Conservation (phyloP, 1,284 basidiomycete genomes). For the Anthracocystis panici-leucophaei region DNA sequence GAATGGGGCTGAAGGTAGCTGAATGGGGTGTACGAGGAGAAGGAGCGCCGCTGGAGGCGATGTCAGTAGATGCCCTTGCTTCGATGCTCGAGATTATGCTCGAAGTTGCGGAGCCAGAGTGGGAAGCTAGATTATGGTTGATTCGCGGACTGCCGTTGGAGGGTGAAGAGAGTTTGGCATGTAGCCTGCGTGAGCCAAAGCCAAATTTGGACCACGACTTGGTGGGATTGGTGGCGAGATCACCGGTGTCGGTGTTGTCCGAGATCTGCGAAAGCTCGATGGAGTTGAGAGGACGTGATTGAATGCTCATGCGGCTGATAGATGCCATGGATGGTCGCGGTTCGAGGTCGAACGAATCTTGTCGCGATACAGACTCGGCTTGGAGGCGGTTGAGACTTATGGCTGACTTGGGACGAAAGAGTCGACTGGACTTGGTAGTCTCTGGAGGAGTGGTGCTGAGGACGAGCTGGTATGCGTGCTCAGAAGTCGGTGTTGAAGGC, state of each 20-base stretch:
- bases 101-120: slow-evolving; percentile 4
- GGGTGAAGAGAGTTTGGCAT: slow-evolving; percentile 16
- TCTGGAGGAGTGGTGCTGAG: slow-evolving; percentile 14
- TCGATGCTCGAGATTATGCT: slow-evolving; percentile 10
- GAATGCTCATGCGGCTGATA: slow-evolving; percentile 12
- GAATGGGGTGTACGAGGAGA: slow-evolving; percentile 21
- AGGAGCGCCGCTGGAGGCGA: slow-evolving; percentile 18
- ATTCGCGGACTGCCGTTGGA: slow-evolving; percentile 8
- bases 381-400: slow-evolving; percentile 17
- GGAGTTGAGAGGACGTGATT: not conserved
- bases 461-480: slow-evolving; percentile 11
- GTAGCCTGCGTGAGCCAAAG: slow-evolving; percentile 26
- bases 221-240: not conserved
- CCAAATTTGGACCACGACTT: slow-evolving; percentile 30
- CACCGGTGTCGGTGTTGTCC: slow-evolving; percentile 3
- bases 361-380: not conserved
- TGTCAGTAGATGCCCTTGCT: slow-evolving; percentile 8
- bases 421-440: slow-evolving; percentile 5
- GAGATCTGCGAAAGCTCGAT: not conserved
- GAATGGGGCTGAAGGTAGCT: slow-evolving; percentile 2
- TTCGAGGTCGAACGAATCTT: slow-evolving; percentile 1
- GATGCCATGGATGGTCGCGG: slow-evolving; percentile 11
- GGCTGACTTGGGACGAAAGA: slow-evolving; percentile 26
- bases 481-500: not conserved
- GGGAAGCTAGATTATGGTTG: not conserved